Evolutionary conservation across 75 land plant species (phyloP).

Genomic region (Cunninghamia lanceolata): DNA sequence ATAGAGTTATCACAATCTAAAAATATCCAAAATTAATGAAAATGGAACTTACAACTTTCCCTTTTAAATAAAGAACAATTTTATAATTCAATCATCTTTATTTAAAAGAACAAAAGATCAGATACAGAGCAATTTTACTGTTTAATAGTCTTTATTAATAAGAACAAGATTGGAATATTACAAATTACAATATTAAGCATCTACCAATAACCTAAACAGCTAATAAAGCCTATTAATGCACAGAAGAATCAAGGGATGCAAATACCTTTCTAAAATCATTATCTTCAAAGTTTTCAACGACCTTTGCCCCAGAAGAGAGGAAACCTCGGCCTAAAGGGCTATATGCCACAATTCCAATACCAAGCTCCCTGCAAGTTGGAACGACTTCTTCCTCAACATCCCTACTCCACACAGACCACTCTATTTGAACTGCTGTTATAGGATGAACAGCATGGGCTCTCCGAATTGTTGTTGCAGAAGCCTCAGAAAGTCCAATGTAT

Average conservation of each 20-base stretch:
- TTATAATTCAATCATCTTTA: neutral
- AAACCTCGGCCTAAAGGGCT: conserved; percentile 77
- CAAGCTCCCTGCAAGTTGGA: conserved; percentile 42
- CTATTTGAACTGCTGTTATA: conserved; percentile 53
- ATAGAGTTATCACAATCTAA: neutral
- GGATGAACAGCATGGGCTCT: conserved; percentile 71
- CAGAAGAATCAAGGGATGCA: no score
- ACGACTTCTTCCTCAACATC: conserved; percentile 1
- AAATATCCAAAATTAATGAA: neutral
- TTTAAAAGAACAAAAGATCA: neutral
- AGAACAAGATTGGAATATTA: neutral
- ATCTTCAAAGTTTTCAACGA: conserved; percentile 21
- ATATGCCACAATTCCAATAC: conserved; percentile 66
- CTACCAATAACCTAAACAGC: neutral
- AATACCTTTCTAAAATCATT: conserved; percentile 59
- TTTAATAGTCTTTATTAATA: neutral
- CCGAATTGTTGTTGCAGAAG: conserved; percentile 59
- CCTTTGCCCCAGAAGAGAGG: conserved; percentile 33
- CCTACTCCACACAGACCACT: conserved; percentile 41
- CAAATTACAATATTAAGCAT: neutral
- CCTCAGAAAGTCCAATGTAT: conserved; percentile 70
- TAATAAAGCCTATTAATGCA: neutral
- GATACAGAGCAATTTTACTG: neutral
- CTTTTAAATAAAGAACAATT: neutral
- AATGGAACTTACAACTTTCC: neutral